Evolutionary conservation across 306 rosid genomes (phyloP).

Genomic region (Myrica gale): DNA sequence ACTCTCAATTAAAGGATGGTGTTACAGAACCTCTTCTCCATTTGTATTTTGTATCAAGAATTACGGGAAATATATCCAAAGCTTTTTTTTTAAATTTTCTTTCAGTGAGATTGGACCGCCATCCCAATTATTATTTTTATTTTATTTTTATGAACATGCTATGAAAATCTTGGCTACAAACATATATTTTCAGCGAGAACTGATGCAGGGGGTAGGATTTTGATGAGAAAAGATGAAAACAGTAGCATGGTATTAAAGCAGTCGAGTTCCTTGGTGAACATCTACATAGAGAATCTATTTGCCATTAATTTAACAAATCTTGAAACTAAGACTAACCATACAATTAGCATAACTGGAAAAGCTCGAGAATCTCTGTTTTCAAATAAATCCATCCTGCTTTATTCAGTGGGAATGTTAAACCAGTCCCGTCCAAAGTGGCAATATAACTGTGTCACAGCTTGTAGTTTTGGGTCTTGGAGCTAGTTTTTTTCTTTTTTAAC

Average conservation of each 20-base stretch:
- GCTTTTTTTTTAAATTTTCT: not conserved
- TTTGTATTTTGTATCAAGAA: not conserved
- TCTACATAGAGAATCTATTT: too few relatives aligned
- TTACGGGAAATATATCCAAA: constrained; percentile 1
- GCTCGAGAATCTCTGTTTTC: not conserved
- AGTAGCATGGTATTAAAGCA: too few relatives aligned
- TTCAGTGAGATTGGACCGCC: too few relatives aligned
- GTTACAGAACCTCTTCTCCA: not conserved
- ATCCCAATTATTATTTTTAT: too few relatives aligned
- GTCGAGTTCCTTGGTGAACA: too few relatives aligned
- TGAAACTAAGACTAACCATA: not conserved
- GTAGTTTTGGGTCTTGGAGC: too few relatives aligned
- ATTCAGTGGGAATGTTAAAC: not conserved
- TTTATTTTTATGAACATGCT: not conserved
- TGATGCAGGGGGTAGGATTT: constrained; percentile 1
- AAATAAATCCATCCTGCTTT: not conserved
- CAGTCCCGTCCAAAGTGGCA: not conserved
- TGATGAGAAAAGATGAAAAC: not conserved
- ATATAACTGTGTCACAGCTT: too few relatives aligned
- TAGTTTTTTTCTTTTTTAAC: not conserved
- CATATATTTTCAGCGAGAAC: not conserved
- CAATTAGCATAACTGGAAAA: not conserved
- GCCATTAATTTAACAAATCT: too few relatives aligned
- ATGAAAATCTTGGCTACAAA: not conserved
- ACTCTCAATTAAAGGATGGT: constrained; percentile 7